These are phyloP conservation scores for Purshia tridentata DNA, from an alignment of 306 rosid genomes.

Conservation along the genomic window DNA sequence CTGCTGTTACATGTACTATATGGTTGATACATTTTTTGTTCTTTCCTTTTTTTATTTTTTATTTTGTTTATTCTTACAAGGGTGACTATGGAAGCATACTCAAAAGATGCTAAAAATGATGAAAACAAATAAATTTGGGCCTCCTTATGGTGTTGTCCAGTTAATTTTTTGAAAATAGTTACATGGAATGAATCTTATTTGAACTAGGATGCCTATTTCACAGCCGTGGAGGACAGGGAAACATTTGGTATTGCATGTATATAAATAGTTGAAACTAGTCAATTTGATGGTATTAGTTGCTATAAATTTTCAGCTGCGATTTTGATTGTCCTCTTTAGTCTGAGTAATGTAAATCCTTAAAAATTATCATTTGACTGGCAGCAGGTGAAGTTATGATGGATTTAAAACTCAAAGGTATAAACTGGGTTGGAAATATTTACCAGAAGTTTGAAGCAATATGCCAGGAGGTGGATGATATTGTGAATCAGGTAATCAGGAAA, in stretches of 20 bases:
- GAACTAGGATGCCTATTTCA: background rate
- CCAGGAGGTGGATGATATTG: slow-evolving; percentile 73
- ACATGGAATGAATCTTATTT: background rate
- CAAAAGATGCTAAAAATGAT: background rate
- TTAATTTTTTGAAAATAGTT: background rate
- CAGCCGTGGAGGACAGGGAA: background rate
- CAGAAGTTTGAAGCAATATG: slow-evolving; percentile 82
- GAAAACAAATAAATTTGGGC: background rate
- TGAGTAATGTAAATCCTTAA: background rate
- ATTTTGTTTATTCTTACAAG: background rate
- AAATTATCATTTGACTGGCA: slow-evolving; percentile 5
- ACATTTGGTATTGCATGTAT: background rate
- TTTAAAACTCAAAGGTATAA: slow-evolving; percentile 44
- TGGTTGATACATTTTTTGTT: background rate
- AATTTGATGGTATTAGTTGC: background rate
- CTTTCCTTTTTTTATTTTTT: background rate
- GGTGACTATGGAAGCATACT: background rate
- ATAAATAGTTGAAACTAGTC: background rate
- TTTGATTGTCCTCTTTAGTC: background rate
- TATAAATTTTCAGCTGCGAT: background rate
- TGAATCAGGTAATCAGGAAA: slow-evolving; percentile 51
- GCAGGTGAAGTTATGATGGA: slow-evolving; percentile 55
- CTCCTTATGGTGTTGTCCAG: background rate
- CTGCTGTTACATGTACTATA: background rate
- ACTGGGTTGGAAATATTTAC: slow-evolving; percentile 74